phyloP scores from a whole-genome alignment of 208 protist genomes.

The Porcisia hertigi region DNA sequence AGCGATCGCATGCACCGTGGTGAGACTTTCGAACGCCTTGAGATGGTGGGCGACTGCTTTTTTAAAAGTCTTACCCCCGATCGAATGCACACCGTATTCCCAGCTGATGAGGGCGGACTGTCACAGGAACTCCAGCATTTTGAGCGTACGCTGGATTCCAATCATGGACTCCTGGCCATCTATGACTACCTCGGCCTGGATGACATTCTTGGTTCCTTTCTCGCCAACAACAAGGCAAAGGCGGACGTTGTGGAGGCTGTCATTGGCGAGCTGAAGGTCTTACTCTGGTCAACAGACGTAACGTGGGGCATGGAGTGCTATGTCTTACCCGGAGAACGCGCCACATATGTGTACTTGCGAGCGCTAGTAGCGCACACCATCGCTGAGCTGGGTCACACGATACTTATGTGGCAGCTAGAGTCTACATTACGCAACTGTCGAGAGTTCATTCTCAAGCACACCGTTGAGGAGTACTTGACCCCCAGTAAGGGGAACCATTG shows the following conservation, averaged over 20 bases:
- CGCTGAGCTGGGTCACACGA: constrained; percentile 76
- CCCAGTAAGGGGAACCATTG: background rate
- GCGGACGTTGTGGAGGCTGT: constrained; percentile 83
- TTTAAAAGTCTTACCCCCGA: constrained; percentile 70
- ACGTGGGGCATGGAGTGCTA: constrained; percentile 29
- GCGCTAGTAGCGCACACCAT: constrained; percentile 69
- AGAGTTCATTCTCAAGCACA: constrained; percentile 18
- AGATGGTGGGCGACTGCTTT: constrained; percentile 86
- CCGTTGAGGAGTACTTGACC: constrained; percentile 10
- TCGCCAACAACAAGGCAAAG: constrained; percentile 84
- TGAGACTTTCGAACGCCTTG: constrained; percentile 68
- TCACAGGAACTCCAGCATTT: constrained; percentile 33
- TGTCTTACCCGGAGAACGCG: constrained; percentile 22
- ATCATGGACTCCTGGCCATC: constrained; percentile 70
- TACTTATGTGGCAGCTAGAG: constrained; percentile 80
- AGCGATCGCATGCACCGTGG: constrained; percentile 13
- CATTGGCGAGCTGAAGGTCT: constrained; percentile 81
- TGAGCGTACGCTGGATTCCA: constrained; percentile 74
- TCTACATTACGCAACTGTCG: constrained; percentile 40
- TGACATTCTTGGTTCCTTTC: constrained; percentile 41
- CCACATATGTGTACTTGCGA: constrained; percentile 40
- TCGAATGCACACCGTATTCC: constrained; percentile 64
- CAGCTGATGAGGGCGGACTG: constrained; percentile 48
- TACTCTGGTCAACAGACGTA: constrained; percentile 68
- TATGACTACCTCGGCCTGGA: constrained; percentile 83